phyloP scores from a whole-genome alignment of 768 basidiomycete species.

The Russula vinacea region DNA sequence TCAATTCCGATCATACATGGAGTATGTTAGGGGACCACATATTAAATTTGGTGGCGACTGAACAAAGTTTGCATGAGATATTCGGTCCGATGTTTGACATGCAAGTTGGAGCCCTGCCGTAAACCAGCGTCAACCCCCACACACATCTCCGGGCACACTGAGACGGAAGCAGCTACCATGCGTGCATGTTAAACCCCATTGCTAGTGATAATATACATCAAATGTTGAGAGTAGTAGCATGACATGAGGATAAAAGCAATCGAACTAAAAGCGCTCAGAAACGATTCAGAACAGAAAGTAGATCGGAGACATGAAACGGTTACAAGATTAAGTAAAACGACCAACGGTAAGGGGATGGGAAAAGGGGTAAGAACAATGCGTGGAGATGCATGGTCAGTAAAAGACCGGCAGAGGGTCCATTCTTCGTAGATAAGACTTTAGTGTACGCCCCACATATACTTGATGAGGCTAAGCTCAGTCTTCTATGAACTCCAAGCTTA shows the following conservation, averaged over 20 bases:
- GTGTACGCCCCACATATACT: no score
- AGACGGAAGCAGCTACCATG: constrained; percentile 18
- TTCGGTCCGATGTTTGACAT: no score
- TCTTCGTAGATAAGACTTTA: not conserved
- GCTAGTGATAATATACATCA: constrained; percentile 31
- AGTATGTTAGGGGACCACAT: no score
- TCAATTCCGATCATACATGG: no score
- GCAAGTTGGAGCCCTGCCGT: not conserved
- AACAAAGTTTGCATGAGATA: no score
- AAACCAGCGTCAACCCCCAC: not conserved
- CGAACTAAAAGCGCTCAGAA: constrained; percentile 10
- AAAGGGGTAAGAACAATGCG: constrained; percentile 8
- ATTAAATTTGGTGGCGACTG: no score
- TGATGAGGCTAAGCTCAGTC: not conserved
- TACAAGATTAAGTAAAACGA: constrained; percentile 5
- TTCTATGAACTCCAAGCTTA: not conserved
- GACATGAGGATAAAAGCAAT: constrained; percentile 17
- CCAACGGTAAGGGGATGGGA: constrained; percentile 1
- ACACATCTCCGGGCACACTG: not conserved
- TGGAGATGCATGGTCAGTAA: not conserved
- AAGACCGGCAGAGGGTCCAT: not conserved
- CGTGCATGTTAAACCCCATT: constrained; percentile 12
- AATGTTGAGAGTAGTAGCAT: constrained; percentile 24
- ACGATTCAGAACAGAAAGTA: constrained; percentile 10
- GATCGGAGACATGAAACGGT: constrained; percentile 17